These are phyloP conservation scores for Fusarium sp. DNA, from an alignment of 2,329 filamentous ascomycete species.

Conservation along the genomic window DNA sequence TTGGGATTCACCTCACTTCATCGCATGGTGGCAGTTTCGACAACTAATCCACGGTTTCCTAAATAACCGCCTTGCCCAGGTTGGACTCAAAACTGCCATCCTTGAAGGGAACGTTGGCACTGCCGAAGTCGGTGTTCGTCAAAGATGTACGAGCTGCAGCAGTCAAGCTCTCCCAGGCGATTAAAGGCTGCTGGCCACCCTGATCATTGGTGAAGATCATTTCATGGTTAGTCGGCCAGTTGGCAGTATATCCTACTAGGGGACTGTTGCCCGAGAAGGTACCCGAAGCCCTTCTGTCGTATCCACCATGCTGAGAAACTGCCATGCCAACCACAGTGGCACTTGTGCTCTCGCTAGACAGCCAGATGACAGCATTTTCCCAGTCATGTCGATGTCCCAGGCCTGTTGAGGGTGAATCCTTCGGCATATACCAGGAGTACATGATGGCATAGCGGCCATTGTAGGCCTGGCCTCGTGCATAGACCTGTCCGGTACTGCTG, in stretches of 20 bases:
- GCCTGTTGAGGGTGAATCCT: constrained; percentile 53
- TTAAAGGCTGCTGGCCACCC: constrained; percentile 58
- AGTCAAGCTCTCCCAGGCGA: constrained; percentile 60
- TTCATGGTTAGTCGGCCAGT: constrained; percentile 54
- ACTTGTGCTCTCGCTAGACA: constrained; percentile 45
- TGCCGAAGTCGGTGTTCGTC: constrained; percentile 57
- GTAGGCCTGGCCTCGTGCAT: constrained; percentile 53
- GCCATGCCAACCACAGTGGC: constrained; percentile 52
- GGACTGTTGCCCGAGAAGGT: constrained; percentile 48
- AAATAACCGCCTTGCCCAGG: constrained; percentile 39
- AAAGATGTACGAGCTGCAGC: constrained; percentile 55
- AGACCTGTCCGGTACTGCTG: constrained; percentile 56
- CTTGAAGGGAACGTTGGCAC: constrained; percentile 60
- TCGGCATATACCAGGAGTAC: constrained; percentile 64
- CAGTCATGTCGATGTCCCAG: constrained; percentile 51
- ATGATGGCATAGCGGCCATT: constrained; percentile 56
- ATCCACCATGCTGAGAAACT: constrained; percentile 56
- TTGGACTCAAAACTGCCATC: constrained; percentile 47
- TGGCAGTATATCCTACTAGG: constrained; percentile 53
- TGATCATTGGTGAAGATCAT: constrained; percentile 53
- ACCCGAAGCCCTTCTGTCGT: constrained; percentile 46
- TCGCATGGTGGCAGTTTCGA: neutral
- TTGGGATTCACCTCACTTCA: neutral
- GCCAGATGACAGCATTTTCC: constrained; percentile 48
- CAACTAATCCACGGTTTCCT: neutral